A percentile compares a stretch with the other conserved stretches of the same genome.
phyloP scores from a whole-genome alignment of 1,139 yeast genomes.

The Yamadazyma siamensis region DNA sequence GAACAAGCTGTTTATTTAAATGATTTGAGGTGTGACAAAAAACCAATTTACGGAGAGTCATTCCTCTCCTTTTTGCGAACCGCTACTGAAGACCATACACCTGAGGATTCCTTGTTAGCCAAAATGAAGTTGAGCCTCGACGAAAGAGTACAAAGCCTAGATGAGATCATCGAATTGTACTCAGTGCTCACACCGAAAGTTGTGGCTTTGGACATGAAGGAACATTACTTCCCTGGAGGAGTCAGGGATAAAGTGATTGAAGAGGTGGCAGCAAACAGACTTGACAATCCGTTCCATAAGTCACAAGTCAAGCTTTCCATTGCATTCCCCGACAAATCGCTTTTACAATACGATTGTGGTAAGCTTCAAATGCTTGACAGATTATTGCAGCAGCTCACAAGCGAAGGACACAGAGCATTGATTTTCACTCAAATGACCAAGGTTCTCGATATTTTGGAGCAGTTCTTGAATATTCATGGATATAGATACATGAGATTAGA shows the following conservation, averaged over 20 bases:
- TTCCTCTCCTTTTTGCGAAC: constrained; percentile 22
- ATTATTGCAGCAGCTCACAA: constrained; percentile 71
- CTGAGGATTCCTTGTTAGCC: constrained; percentile 16
- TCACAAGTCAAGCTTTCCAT: constrained; percentile 85
- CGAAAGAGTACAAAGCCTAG: constrained; percentile 41
- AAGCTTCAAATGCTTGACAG: constrained; percentile 82
- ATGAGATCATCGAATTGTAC: constrained; percentile 63
- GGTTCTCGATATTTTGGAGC: constrained; percentile 89
- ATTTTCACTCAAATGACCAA: constrained; percentile 98
- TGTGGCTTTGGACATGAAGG: constrained; percentile 73
- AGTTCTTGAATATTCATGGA: constrained; percentile 91
- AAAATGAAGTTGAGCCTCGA: constrained; percentile 38
- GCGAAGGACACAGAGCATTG: constrained; percentile 88
- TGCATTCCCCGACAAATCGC: constrained; percentile 93
- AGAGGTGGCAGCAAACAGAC: constrained; percentile 35
- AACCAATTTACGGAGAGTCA: constrained; percentile 55
- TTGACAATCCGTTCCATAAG: constrained; percentile 69
- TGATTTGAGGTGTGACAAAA: constrained; percentile 53
- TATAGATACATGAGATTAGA: constrained; percentile 92
- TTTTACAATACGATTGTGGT: constrained; percentile 95
- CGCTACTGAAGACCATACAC: constrained; percentile 12
- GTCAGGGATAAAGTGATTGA: constrained; percentile 28
- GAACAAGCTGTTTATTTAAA: constrained; percentile 65
- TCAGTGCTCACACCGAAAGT: constrained; percentile 88
- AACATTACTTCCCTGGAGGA: constrained; percentile 45